Evolutionary conservation across 2,329 filamentous ascomycete genomes (phyloP).

Genomic region (Nothopassalora personata): DNA sequence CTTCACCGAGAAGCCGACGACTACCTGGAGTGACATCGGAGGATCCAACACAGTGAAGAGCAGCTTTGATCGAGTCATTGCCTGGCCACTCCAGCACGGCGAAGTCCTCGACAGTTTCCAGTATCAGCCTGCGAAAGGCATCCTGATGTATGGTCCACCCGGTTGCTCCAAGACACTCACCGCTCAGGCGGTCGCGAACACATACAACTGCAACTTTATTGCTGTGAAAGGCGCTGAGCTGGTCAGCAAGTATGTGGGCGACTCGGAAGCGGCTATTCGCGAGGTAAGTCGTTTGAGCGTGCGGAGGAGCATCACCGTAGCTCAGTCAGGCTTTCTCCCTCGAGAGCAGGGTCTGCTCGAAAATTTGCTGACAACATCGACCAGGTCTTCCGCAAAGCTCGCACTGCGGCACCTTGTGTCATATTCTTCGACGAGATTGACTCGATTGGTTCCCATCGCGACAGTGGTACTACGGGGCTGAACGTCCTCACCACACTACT

Average conservation of each 20-base stretch:
- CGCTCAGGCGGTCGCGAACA: constrained; percentile 84
- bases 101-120: constrained; percentile 48
- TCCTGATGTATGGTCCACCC: constrained; percentile 85
- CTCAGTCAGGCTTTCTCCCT: no score
- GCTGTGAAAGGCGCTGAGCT: constrained; percentile 90
- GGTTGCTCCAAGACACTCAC: constrained; percentile 93
- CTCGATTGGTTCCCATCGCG: constrained; percentile 61
- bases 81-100: constrained; percentile 54
- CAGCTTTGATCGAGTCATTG: constrained; percentile 52
- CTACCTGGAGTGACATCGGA: constrained; percentile 82
- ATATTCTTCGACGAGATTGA: constrained; percentile 98
- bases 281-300: constrained; percentile 38
- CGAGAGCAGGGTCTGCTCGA: not conserved
- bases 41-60: constrained; percentile 72
- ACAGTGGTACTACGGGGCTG: constrained; percentile 51
- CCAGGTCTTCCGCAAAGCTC: constrained; percentile 73
- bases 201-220: constrained; percentile 88
- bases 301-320: not conserved
- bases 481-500: constrained; percentile 86
- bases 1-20: constrained; percentile 78
- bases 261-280: constrained; percentile 80
- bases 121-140: constrained; percentile 65
- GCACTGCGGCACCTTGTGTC: constrained; percentile 80
- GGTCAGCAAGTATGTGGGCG: constrained; percentile 94
- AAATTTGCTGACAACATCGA: not conserved